Evolutionary conservation across 2,329 filamentous ascomycete genomes (phyloP).

Genomic region (Colletotrichum tropicicola): DNA sequence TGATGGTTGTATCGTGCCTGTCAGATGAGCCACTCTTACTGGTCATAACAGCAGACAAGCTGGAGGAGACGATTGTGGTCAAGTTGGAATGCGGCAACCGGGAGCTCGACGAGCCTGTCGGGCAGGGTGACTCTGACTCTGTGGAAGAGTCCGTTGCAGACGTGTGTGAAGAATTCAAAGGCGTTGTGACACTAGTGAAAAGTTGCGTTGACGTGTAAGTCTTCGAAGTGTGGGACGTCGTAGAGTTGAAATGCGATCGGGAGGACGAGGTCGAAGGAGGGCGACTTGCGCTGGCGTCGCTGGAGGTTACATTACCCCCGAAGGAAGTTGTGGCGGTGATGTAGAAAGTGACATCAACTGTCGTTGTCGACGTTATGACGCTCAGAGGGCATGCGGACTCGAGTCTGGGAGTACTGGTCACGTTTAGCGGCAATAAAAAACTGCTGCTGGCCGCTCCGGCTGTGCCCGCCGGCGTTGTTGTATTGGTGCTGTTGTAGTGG

Average conservation of each 20-base stretch:
- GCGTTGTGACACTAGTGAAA: too few relatives aligned
- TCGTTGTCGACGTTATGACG: constrained; percentile 40
- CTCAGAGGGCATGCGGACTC: constrained; percentile 12
- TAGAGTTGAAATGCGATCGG: not conserved
- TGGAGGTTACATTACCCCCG: constrained; percentile 11
- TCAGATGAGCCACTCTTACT: too few relatives aligned
- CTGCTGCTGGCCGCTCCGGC: not conserved
- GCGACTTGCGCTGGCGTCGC: not conserved
- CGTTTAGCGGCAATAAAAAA: not conserved
- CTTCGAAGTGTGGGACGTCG: not conserved
- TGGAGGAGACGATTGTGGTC: too few relatives aligned
- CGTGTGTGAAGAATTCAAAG: too few relatives aligned
- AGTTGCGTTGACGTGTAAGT: too few relatives aligned
- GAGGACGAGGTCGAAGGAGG: not conserved
- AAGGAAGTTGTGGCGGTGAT: constrained; percentile 39
- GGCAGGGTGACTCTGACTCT: too few relatives aligned
- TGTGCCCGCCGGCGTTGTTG: constrained; percentile 2
- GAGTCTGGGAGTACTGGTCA: not conserved
- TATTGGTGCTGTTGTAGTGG: constrained; percentile 25
- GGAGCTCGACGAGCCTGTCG: too few relatives aligned
- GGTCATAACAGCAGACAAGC: too few relatives aligned
- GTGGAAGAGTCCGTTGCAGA: too few relatives aligned
- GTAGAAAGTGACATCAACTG: constrained; percentile 42
- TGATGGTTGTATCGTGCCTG: too few relatives aligned
- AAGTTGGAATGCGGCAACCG: too few relatives aligned